Conservation (phyloP, 192 early-diverging fungal species). For the Umbelopsis isabellina region DNA sequence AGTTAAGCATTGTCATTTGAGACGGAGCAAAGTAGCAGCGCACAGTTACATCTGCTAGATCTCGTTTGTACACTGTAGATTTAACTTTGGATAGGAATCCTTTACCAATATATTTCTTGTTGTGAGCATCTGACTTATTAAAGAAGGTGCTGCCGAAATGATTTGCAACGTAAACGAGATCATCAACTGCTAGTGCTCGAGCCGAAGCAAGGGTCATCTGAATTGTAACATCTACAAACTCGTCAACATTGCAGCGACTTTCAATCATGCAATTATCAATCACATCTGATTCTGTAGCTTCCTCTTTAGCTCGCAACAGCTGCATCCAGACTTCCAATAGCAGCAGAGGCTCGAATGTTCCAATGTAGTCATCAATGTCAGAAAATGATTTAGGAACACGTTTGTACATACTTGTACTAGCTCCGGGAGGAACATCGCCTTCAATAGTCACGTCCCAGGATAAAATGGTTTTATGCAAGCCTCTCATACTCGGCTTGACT, state of each 20-base stretch:
- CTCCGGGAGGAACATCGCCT: constrained; percentile 61
- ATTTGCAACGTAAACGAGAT: constrained; percentile 66
- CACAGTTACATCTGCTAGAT: constrained; percentile 47
- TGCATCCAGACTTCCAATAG: constrained; percentile 87
- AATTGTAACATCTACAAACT: constrained; percentile 76
- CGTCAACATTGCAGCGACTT: constrained; percentile 67
- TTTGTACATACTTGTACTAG: constrained; percentile 27
- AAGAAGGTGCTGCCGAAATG: constrained; percentile 43
- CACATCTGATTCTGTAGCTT: constrained; percentile 53
- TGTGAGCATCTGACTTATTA: constrained; percentile 3
- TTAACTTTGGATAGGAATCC: constrained; percentile 62
- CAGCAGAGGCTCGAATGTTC: constrained; percentile 79
- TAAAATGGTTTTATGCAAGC: constrained; percentile 62
- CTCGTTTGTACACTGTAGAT: constrained; percentile 45
- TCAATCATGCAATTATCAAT: constrained; percentile 45
- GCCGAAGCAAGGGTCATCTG: constrained; percentile 44
- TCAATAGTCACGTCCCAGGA: constrained; percentile 59
- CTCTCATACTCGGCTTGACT: constrained; percentile 54
- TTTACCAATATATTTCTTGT: constrained; percentile 37
- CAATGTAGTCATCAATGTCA: constrained; percentile 59
- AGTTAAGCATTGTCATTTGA: constrained; percentile 48
- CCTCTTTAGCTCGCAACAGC: constrained; percentile 72
- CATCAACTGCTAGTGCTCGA: constrained; percentile 52
- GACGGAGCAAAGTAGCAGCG: constrained; percentile 51
- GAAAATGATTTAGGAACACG: constrained; percentile 66